Base-by-base conservation (phyloP, 2,329 filamentous ascomycete genomes). In the Colletotrichum sp. region DNA sequence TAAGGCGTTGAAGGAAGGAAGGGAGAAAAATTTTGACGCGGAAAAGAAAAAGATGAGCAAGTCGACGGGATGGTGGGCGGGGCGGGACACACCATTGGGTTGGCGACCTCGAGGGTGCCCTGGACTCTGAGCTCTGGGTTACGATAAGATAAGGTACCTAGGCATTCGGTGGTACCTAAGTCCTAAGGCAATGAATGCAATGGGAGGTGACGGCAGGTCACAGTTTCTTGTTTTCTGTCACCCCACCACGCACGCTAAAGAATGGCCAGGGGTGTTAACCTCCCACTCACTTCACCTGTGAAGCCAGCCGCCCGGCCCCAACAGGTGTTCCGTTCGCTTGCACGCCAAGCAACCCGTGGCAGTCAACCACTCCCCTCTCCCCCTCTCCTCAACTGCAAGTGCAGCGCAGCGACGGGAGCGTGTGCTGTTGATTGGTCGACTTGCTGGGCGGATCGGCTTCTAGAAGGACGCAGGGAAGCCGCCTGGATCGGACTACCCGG, bases 401-500 rank as follows among this genome's bases (percentile, higher is more conserved):
- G 33, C 38, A 54, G 31, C 13, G 38, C 43, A 63, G 21, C 27
- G 16, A n/a, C 9, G 33, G 33, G 31, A 36, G 33, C 13, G 34
- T 62, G 5, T 29, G 62, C 38, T n/a, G 18, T 43, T 51, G 34
- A 61, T 67, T 66, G 63, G 63, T 34, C 55, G 12, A 18, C 31
- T 31, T 27, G 38, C 31, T 31, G 12, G 24, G 31, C 16, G 58
- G 34, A 33, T 64, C n/a, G 47, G 66, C 58, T 69, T 72, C 70
- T 54, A 69, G 70, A 72, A 72, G 36, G 43, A 62, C 47, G 70
- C 58, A 64, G 58, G 36, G 70, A 72, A 69, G 47, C 24, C 51
- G 21, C n/a, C 18, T n/a, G 34, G 66, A 72, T 69, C 66, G 66
- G 59, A 47, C 59, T 67, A 58, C 36, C 34, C 47, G 51, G 61